Evolutionary conservation across 305 asterid species (phyloP).

Genomic region (Fraxinus floribunda): DNA sequence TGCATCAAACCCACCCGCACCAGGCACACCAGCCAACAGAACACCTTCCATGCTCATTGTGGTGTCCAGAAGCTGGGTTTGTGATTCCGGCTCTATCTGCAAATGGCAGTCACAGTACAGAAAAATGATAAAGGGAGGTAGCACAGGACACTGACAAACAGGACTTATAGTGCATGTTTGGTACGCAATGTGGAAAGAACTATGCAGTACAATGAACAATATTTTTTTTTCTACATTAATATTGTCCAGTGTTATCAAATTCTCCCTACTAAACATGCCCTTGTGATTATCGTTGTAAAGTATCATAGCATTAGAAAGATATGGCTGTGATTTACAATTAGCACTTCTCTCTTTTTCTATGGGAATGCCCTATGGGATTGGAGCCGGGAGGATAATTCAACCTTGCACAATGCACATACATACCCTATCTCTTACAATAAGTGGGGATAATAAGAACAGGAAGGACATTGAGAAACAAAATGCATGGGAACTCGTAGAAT

Average conservation of each 20-base stretch:
- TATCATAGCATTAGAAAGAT: neutral
- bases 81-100: constrained; percentile 95
- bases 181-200: neutral
- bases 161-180: neutral
- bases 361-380: neutral
- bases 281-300: neutral
- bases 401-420: neutral
- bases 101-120: constrained; percentile 1
- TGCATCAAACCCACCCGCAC: constrained; percentile 97
- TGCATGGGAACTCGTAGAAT: neutral
- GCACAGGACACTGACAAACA: neutral
- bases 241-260: neutral
- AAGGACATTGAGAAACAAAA: neutral
- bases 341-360: neutral
- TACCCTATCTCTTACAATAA: neutral
- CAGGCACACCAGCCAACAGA: constrained; percentile 92
- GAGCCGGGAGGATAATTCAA: neutral
- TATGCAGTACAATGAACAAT: neutral
- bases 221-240: neutral
- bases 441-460: neutral
- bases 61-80: constrained; percentile 69
- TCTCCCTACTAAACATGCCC: neutral
- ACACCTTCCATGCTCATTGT: constrained; percentile 87
- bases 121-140: constrained; percentile 15
- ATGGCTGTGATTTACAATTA: neutral